Evolutionary conservation across 331 rosid genomes (phyloP), one percentile per base, ranked within the genome.

Genomic region (Quercus lobata): DNA sequence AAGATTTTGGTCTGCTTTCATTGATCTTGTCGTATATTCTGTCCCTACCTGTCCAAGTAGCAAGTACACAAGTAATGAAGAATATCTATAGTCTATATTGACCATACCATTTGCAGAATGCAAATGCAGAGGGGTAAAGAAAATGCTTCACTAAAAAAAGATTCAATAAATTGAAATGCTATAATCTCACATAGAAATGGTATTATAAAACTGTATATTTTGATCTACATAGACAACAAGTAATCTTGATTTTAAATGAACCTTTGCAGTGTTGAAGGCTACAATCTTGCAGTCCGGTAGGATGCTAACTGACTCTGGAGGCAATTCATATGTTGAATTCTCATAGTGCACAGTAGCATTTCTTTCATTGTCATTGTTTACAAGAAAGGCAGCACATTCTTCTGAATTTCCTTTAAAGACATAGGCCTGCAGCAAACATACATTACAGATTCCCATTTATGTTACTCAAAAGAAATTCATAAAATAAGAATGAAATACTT

Each of bases 291-390:
- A 87, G 71, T 87, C 86, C 16, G 86, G 90, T 76, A 87, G 78
- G 79, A 87, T 84, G 56, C 90, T 84, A 17, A 87, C 81, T 37
- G 90, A 87, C 80, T 76, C 81, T n/a, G 90, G 86, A 21, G 80
- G 90, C 76, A 87, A 81, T 55, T 78, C 77, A 19, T 84, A 84
- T 46, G 88, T 60, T 15, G 19, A 76, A 63, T 84, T 84, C 17
- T 22, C 65, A 78, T 81, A 87, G 30, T 72, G 82, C 10, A 87
- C 84, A 53, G 76, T 41, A 35, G 61, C 81, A 5, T 66, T 81
- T 0, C 41, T 79, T 49, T 7, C 2, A 63, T 1, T 49, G 66
- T 87, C 83, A 81, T 79, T 79, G 83, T 87, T 87, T 84, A 87
- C 78, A 74, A 87, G 90, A 49, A 87, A 87, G 18, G 90, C 88